Percentiles rank a stretch among this genome's conserved stretches.
phyloP scores from a whole-genome alignment of 1,139 yeast genomes.

The Nakaseomyces glabratus region DNA sequence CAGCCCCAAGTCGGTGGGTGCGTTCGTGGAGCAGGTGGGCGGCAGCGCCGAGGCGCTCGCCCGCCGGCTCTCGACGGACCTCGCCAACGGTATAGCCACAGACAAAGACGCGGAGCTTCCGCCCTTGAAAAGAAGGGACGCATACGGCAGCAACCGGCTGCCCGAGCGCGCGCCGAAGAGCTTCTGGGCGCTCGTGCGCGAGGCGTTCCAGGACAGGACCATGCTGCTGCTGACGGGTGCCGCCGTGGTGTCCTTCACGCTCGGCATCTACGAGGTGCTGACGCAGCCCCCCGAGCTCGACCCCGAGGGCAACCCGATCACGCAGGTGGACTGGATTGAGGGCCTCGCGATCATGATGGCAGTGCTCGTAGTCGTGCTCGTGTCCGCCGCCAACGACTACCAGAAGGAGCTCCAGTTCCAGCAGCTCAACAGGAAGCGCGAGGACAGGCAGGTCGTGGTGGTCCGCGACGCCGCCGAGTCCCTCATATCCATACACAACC shows the following conservation, averaged over 20 bases:
- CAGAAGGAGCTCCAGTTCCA: constrained; percentile 94
- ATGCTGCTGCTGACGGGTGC: constrained; percentile 75
- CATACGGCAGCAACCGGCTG: constrained; percentile 59
- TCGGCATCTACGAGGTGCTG: constrained; percentile 87
- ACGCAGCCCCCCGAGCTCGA: constrained; percentile 75
- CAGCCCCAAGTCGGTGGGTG: constrained; percentile 5
- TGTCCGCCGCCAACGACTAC: constrained; percentile 91
- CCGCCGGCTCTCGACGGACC: not conserved
- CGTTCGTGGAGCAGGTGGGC: constrained; percentile 20
- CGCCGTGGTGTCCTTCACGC: constrained; percentile 77
- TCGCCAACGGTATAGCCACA: not conserved
- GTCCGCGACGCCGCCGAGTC: constrained; percentile 63
- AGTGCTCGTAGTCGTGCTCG: constrained; percentile 78
- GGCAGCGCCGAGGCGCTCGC: constrained; percentile 7
- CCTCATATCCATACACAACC: constrained; percentile 62
- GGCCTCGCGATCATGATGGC: constrained; percentile 97
- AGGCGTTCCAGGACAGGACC: constrained; percentile 87
- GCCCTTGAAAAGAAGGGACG: constrained; percentile 31
- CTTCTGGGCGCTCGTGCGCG: constrained; percentile 59
- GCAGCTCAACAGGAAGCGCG: constrained; percentile 75
- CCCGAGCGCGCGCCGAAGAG: constrained; percentile 65
- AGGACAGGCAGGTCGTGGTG: constrained; percentile 72
- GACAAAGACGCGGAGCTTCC: not conserved
- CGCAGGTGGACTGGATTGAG: constrained; percentile 94
- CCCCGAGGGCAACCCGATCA: constrained; percentile 62